These are phyloP conservation scores for Penicillium verrucosum DNA, from an alignment of 2,329 filamentous ascomycete species.

Conservation along the genomic window DNA sequence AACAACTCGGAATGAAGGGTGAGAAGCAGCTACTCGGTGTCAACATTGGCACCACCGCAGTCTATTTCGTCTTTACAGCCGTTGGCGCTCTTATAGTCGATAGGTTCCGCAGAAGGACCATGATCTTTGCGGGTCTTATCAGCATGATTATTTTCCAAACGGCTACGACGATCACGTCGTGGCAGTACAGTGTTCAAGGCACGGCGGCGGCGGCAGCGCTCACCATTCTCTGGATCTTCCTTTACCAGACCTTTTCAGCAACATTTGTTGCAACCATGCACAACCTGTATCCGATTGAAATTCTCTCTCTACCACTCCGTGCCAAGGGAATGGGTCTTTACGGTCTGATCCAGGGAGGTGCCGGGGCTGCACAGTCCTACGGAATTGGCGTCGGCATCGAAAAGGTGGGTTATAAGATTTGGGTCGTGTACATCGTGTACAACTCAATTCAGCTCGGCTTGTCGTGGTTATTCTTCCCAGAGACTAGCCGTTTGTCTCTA, in stretches of 20 bases:
- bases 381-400: constrained; percentile 49
- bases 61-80: constrained; percentile 48
- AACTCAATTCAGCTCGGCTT: constrained; percentile 48
- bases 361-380: constrained; percentile 46
- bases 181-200: constrained; percentile 40
- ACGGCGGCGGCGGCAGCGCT: constrained; percentile 38
- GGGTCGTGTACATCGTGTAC: constrained; percentile 51
- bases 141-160: constrained; percentile 47
- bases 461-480: constrained; percentile 53
- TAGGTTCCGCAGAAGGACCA: constrained; percentile 42
- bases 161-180: constrained; percentile 48
- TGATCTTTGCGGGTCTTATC: constrained; percentile 46
- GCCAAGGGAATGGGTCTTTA: constrained; percentile 49
- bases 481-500: constrained; percentile 50
- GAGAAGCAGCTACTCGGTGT: constrained; percentile 43
- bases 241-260: constrained; percentile 49
- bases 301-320: constrained; percentile 44
- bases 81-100: constrained; percentile 46
- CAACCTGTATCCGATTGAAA: constrained; percentile 48
- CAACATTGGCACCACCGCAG: constrained; percentile 44
- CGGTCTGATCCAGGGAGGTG: constrained; percentile 45
- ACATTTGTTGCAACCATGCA: constrained; percentile 50
- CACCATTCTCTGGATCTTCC: constrained; percentile 49
- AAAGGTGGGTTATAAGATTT: constrained; percentile 51
- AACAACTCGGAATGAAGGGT: constrained; percentile 43